phyloP scores from a whole-genome alignment of 805 yeast species.

The Barnettozyma pratensis region DNA sequence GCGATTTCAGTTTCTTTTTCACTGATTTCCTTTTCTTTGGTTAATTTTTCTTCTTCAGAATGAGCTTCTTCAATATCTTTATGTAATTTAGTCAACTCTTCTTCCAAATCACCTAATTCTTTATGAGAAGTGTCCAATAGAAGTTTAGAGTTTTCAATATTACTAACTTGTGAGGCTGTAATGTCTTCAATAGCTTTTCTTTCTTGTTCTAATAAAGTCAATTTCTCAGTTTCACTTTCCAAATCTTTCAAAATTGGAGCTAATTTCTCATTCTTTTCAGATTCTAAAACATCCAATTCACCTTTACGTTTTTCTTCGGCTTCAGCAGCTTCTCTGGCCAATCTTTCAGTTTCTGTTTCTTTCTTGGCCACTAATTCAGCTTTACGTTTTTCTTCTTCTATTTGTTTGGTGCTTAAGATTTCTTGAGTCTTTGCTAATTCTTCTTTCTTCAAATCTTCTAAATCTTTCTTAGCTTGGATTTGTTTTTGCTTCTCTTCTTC shows the following conservation, averaged over 20 bases:
- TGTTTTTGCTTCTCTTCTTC: slow-evolving; percentile 29
- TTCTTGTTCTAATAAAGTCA: slow-evolving; percentile 45
- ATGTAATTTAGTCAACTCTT: slow-evolving; percentile 29
- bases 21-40: slow-evolving; percentile 27
- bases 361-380: slow-evolving; percentile 27
- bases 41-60: slow-evolving; percentile 27
- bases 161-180: slow-evolving; percentile 37
- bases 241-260: slow-evolving; percentile 52
- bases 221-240: slow-evolving; percentile 42
- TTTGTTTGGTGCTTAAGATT: slow-evolving; percentile 31
- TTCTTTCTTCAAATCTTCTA: slow-evolving; percentile 29
- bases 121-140: slow-evolving; percentile 39
- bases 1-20: slow-evolving; percentile 28
- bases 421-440: slow-evolving; percentile 30
- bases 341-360: slow-evolving; percentile 23
- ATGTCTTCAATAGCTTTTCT: slow-evolving; percentile 43
- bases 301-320: slow-evolving; percentile 44
- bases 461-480: slow-evolving; percentile 25
- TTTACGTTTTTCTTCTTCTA: slow-evolving; percentile 22
- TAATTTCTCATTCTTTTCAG: slow-evolving; percentile 47
- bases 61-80: slow-evolving; percentile 27
- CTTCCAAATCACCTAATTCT: slow-evolving; percentile 35
- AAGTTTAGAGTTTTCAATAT: slow-evolving; percentile 37
- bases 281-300: slow-evolving; percentile 36
- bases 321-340: slow-evolving; percentile 27